These are phyloP conservation scores for Penicillium oxalicum DNA, from an alignment of 2,329 filamentous ascomycete genomes.

Conservation along the genomic window DNA sequence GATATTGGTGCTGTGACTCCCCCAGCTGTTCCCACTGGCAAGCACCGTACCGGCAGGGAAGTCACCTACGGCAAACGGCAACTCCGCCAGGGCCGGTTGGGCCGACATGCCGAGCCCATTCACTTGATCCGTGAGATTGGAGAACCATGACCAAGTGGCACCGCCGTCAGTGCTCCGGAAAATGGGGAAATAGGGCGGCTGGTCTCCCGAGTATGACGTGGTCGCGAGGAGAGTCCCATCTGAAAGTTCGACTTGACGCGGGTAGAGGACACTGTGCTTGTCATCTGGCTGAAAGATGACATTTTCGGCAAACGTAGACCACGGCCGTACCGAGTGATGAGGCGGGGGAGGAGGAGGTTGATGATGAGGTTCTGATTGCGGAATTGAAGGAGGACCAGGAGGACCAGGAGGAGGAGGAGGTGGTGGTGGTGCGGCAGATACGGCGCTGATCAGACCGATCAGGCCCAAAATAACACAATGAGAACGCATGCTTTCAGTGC, in stretches of 20 bases:
- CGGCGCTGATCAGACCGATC: too few species aligned
- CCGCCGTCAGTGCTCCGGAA: conserved; percentile 40
- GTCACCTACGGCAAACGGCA: conserved; percentile 51
- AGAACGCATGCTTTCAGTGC: too few species aligned
- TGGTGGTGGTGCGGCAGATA: not conserved
- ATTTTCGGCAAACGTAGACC: conserved; percentile 1
- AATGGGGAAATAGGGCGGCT: conserved; percentile 1
- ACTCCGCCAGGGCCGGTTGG: conserved; percentile 60
- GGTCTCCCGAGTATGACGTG: not conserved
- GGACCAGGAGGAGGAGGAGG: not conserved
- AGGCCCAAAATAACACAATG: too few species aligned
- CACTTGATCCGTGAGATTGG: conserved; percentile 54
- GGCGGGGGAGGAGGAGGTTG: not conserved
- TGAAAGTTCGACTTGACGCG: not conserved
- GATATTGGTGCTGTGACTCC: conserved; percentile 50
- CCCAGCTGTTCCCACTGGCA: conserved; percentile 48
- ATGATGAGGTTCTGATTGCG: not conserved
- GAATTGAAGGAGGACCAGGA: not conserved
- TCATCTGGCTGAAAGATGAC: not conserved
- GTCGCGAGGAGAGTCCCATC: not conserved
- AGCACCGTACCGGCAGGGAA: conserved; percentile 58
- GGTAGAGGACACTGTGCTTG: not conserved
- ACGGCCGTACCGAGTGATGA: not conserved
- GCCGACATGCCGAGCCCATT: conserved; percentile 60
- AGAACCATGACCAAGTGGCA: conserved; percentile 55